phyloP scores from a whole-genome alignment of 2,329 filamentous ascomycete species.

The Endoconidiophora polonica region DNA sequence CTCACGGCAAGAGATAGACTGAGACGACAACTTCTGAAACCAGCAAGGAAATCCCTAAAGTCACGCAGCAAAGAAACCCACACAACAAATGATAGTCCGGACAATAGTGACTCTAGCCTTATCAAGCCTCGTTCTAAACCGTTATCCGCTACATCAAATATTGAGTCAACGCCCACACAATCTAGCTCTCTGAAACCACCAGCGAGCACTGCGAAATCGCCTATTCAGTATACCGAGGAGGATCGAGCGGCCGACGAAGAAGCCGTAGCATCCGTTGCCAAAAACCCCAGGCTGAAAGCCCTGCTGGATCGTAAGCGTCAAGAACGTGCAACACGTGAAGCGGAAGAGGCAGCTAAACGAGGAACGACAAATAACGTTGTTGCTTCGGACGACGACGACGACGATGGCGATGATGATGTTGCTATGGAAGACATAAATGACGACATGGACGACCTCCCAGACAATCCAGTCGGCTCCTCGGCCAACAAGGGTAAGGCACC shows the following conservation, averaged over 20 bases:
- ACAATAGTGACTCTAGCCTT: conserved; percentile 22
- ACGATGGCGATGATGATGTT: conserved; percentile 23
- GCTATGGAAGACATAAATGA: conserved; percentile 27
- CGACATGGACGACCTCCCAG: conserved; percentile 31
- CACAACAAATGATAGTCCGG: conserved; percentile 18
- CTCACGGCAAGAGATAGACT: conserved; percentile 8
- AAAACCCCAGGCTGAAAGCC: conserved; percentile 49
- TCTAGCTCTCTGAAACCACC: conserved; percentile 16
- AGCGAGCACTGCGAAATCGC: conserved; percentile 14
- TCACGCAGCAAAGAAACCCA: conserved; percentile 19
- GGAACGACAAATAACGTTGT: conserved; percentile 25
- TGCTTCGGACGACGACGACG: conserved; percentile 23
- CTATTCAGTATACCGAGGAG: conserved; percentile 20
- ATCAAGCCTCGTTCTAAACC: conserved; percentile 12
- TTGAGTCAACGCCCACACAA: conserved; percentile 19
- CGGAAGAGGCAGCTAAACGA: conserved; percentile 28
- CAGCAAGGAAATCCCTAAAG: conserved; percentile 19
- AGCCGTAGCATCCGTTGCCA: conserved; percentile 26
- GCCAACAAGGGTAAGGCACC: conserved; percentile 41
- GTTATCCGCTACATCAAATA: conserved; percentile 17
- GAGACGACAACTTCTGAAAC: conserved; percentile 10
- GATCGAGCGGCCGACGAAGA: conserved; percentile 24
- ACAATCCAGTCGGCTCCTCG: conserved; percentile 20
- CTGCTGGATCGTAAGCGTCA: conserved; percentile 58
- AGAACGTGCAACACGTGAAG: conserved; percentile 52